Evolutionary conservation across 208 protist genomes (phyloP).

Genomic region (Blechomonas ayalai): DNA sequence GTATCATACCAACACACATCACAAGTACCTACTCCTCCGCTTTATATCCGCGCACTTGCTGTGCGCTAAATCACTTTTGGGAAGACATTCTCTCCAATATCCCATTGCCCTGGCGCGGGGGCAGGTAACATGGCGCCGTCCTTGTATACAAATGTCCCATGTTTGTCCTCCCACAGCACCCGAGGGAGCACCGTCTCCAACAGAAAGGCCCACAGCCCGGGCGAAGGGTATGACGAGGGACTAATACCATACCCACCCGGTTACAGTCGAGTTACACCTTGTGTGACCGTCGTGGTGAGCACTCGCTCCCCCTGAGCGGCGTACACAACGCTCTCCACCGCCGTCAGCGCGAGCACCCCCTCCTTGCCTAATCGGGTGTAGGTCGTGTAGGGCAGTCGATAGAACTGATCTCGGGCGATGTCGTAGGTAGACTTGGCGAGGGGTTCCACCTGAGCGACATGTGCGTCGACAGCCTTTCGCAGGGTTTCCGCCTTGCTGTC

Average conservation of each 20-base stretch:
- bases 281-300: conserved; percentile 21
- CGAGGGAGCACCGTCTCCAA: no score
- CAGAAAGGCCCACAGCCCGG: conserved; percentile 1
- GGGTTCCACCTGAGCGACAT: conserved; percentile 15
- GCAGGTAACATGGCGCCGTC: no score
- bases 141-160: no score
- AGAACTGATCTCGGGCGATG: conserved; percentile 39
- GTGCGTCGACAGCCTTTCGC: conserved; percentile 18
- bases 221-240: neutral
- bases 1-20: no score
- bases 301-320: conserved; percentile 36
- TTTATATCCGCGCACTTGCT: no score
- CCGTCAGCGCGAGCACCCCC: conserved; percentile 24
- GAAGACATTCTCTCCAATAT: no score
- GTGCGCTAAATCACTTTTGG: no score
- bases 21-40: no score
- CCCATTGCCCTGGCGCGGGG: no score
- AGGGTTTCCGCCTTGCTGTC: conserved; percentile 30
- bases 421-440: conserved; percentile 40
- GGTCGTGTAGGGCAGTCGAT: conserved; percentile 37
- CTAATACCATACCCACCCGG: neutral
- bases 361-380: conserved; percentile 25
- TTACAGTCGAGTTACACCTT: conserved; percentile 45
- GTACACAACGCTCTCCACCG: conserved; percentile 23
- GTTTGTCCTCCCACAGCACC: no score